Base-by-base conservation (phyloP, 495 filamentous ascomycete genomes). In the Hyaloscypha finlandica region DNA sequence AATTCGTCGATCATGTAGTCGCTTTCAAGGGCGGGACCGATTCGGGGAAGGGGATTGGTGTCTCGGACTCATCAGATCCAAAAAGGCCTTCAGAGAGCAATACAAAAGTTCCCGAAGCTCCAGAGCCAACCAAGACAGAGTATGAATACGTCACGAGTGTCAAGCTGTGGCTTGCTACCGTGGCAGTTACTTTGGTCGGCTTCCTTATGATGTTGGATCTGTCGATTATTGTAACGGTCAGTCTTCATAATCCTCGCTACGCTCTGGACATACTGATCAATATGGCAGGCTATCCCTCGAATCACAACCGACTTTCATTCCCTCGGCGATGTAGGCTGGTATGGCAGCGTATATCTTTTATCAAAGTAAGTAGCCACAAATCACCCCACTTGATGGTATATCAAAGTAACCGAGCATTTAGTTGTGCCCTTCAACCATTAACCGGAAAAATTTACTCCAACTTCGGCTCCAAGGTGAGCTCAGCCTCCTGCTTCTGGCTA, bases 121-220 rank as follows among this genome's bases (percentile, higher is more conserved):
- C 53, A 29, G 53, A 12, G 20, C 8, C 53, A 29, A 11, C 53
- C 8, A 30, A 59, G 29, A 19, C 19, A 5, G 39, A 51, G 8
- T 25, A 51, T 42, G 33, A 66, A 29, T 66, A 33, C 11, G 25
- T 66, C 29, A 59, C 64, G 20, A 76, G 77, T 0, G 33, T 72
- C 58, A 76, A 75, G 63, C 63, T 79, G 3, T 63, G 68, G 19
- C 8, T 63, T 20, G 55, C 74, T 32, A 32, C 77, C 14, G 59
- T 67, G 4, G 69, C 68, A 4, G 58, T 81, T 22, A 77, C 76
- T 0, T 39, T 81, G 6, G 79, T 76, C 30, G 69, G 72, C 14
- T 84, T 83, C 66, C 65, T 86, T 51, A 75, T 84, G 74, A 64
- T 85, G 57, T 67, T 86, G 8, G 84, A 85, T 63, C 71, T 69